Base-by-base conservation (phyloP, 441 rosid genomes). In the Syzygium malaccense region DNA sequence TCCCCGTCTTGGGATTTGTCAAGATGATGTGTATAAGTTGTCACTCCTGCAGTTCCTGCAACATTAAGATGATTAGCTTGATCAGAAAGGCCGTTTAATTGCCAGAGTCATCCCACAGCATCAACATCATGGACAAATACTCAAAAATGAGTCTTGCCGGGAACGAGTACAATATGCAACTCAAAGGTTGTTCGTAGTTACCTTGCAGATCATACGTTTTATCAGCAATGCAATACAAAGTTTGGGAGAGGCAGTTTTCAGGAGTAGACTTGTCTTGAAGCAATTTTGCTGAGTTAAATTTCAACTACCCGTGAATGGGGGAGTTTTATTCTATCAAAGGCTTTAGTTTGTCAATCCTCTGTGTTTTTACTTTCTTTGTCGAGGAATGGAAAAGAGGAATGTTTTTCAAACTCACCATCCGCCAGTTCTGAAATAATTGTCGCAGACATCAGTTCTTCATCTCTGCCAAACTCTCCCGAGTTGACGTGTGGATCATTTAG, bases 41-140 rank as follows among this genome's bases (percentile, higher is more conserved):
- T 90, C 6, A 13, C 92, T 89, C 88, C 37, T 66, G 30, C 83
- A 48, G 88, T 90, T 89, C 92, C 98, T 95, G 93, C 92, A 92
- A 89, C n/a, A 86, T 53, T 28, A 60, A 88, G 75, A 89, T 86
- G 79, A 86, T 85, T 86, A 91, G 88, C 45, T 88, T 58, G 85
- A 86, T 41, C 56, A 26, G 19, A 49, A 20, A 33, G 49, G 15
- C 28, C 28, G 1, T 14, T 10, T 71, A 71, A n/a, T 62, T 62
- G 37, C 37, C 14, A 19, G 20, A 62, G 37, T n/a, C 33, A 14
- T 62, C 33, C 37, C 30, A n/a, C 14, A n/a, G 10, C 7, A n/a
- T 62, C 11, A 4, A 62, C 30, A 30, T 62, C 1, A 4, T 2
- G 1, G 30, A n/a, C 71, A 64, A 30, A 17, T 64, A 17, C 23